phyloP scores from a whole-genome alignment of 768 basidiomycete genomes.

The Hygrophorus russula region DNA sequence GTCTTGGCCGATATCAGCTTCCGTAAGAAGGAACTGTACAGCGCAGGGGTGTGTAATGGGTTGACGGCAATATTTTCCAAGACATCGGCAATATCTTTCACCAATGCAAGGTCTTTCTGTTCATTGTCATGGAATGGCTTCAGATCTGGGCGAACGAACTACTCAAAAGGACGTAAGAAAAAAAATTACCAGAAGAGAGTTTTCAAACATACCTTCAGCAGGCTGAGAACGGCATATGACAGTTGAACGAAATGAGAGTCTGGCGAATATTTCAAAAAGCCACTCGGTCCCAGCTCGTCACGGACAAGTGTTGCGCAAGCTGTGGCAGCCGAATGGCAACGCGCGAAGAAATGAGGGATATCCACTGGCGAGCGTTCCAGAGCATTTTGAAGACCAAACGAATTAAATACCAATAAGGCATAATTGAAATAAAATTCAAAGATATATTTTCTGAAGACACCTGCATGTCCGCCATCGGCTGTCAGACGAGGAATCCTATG shows the following conservation, averaged over 20 bases:
- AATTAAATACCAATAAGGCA: conserved; percentile 80
- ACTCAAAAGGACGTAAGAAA: conserved; percentile 4
- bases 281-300: conserved; percentile 68
- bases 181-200: background rate
- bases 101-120: conserved; percentile 54
- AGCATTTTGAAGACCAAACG: conserved; percentile 96
- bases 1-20: conserved; percentile 56
- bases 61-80: conserved; percentile 73
- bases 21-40: conserved; percentile 78
- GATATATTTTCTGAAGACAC: conserved; percentile 36
- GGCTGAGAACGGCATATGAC: conserved; percentile 86
- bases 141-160: conserved; percentile 83
- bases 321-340: conserved; percentile 63
- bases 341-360: conserved; percentile 75
- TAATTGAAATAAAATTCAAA: conserved; percentile 78
- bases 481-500: background rate
- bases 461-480: conserved; percentile 16
- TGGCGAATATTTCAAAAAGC: conserved; percentile 72
- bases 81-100: conserved; percentile 71
- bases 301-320: conserved; percentile 62
- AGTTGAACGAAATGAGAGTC: conserved; percentile 88
- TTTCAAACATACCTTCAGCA: conserved; percentile 63
- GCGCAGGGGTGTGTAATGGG: conserved; percentile 76
- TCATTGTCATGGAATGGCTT: conserved; percentile 66
- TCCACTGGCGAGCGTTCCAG: conserved; percentile 65